Evolutionary conservation across 2,329 filamentous ascomycete species (phyloP).

Genomic region (Ceratocystis colombiana): DNA sequence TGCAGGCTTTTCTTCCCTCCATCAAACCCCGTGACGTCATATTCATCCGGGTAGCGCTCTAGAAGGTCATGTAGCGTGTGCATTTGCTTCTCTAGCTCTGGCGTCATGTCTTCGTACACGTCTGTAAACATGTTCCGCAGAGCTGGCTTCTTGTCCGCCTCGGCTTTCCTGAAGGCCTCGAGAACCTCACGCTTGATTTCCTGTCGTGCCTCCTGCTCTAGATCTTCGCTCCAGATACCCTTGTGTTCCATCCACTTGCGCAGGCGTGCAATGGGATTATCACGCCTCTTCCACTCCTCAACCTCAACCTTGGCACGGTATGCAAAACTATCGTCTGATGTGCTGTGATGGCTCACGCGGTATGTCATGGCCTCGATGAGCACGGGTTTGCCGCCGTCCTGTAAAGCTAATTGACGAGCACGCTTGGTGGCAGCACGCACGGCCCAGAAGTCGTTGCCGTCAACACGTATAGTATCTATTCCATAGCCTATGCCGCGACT

Average conservation of each 20-base stretch:
- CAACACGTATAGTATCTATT: slow-evolving; percentile 85
- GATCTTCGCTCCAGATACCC: slow-evolving; percentile 72
- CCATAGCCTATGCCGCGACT: slow-evolving; percentile 80
- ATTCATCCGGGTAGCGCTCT: slow-evolving; percentile 82
- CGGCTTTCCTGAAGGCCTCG: slow-evolving; percentile 72
- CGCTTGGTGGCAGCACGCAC: slow-evolving; percentile 69
- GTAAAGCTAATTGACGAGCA: slow-evolving; percentile 67
- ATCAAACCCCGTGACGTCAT: slow-evolving; percentile 69
- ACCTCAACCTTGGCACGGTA: slow-evolving; percentile 91
- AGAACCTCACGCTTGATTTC: slow-evolving; percentile 63
- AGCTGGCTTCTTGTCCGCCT: slow-evolving; percentile 68
- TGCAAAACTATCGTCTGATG: slow-evolving; percentile 91
- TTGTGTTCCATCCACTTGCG: slow-evolving; percentile 84
- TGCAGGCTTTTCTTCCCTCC: slow-evolving; percentile 49
- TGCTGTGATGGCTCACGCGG: slow-evolving; percentile 95
- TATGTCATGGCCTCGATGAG: slow-evolving; percentile 96
- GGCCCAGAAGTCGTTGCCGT: slow-evolving; percentile 91
- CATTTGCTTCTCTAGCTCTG: slow-evolving; percentile 65
- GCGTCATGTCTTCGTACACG: slow-evolving; percentile 78
- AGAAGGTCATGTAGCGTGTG: slow-evolving; percentile 62
- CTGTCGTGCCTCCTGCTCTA: slow-evolving; percentile 63
- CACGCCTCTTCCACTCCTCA: slow-evolving; percentile 84
- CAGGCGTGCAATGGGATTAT: slow-evolving; percentile 76
- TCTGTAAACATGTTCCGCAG: slow-evolving; percentile 70
- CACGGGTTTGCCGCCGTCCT: slow-evolving; percentile 70